These are phyloP conservation scores for Tolypocladium amazonense DNA, from an alignment of 2,329 filamentous ascomycete genomes.

Conservation along the genomic window DNA sequence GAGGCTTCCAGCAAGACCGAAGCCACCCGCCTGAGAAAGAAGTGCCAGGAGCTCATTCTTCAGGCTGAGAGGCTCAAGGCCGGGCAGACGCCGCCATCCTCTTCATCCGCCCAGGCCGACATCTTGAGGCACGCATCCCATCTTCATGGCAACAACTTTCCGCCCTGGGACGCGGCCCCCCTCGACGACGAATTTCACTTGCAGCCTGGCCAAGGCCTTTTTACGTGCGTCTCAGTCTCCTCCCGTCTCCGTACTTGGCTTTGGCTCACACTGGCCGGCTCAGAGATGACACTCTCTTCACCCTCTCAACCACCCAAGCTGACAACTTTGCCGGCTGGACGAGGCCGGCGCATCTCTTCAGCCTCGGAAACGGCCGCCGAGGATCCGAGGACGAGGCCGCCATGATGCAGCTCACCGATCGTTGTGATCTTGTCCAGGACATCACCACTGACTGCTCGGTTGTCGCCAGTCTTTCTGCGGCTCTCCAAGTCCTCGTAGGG, in stretches of 20 bases:
- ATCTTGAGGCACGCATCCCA: conserved; percentile 68
- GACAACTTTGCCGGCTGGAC: conserved; percentile 78
- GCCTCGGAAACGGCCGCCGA: conserved; percentile 11
- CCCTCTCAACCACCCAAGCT: conserved; percentile 63
- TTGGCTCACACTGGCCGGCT: background rate
- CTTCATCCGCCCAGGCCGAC: background rate
- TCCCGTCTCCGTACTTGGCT: background rate
- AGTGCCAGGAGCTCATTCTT: conserved; percentile 59
- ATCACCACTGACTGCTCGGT: conserved; percentile 95
- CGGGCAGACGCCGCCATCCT: conserved; percentile 3
- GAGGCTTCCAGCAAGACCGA: conserved; percentile 51
- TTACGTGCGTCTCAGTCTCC: conserved; percentile 41
- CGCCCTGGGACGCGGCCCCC: conserved; percentile 67
- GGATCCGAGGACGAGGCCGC: conserved; percentile 20
- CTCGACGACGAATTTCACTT: conserved; percentile 49
- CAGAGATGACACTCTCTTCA: conserved; percentile 56
- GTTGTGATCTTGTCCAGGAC: conserved; percentile 85
- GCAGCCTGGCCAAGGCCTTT: conserved; percentile 38
- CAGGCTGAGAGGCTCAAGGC: conserved; percentile 68
- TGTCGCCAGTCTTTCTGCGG: conserved; percentile 86
- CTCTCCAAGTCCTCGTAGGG: conserved; percentile 57
- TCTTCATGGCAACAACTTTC: conserved; percentile 74
- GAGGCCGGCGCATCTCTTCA: conserved; percentile 57
- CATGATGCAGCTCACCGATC: conserved; percentile 45
- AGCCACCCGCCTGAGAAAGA: conserved; percentile 53